phyloP scores from a whole-genome alignment of 805 yeast genomes.

The Debaryomyces maramus region DNA sequence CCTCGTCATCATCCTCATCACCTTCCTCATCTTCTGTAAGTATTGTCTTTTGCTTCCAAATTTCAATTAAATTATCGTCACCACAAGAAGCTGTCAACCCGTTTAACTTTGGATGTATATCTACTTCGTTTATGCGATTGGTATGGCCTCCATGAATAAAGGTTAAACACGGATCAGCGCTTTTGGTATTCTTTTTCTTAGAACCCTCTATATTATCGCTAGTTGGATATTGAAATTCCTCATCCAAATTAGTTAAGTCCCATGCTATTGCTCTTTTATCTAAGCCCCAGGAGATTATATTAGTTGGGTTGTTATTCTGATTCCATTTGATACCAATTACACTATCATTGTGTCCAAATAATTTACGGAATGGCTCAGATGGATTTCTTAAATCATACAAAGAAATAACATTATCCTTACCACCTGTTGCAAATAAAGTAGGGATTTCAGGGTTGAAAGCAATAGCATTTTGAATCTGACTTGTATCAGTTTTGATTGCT shows the following conservation, averaged over 20 bases:
- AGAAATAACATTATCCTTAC: slow-evolving; percentile 70
- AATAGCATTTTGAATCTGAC: slow-evolving; percentile 65
- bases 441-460: slow-evolving; percentile 59
- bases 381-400: slow-evolving; percentile 75
- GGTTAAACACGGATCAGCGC: slow-evolving; percentile 69
- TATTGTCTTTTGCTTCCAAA: slow-evolving; percentile 68
- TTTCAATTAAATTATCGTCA: slow-evolving; percentile 72
- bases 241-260: slow-evolving; percentile 64
- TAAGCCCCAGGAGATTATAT: slow-evolving; percentile 56
- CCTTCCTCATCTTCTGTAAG: slow-evolving; percentile 38
- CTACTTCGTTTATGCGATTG: slow-evolving; percentile 62
- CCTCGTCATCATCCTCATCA: slow-evolving; percentile 25
- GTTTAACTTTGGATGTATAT: slow-evolving; percentile 61
- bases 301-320: slow-evolving; percentile 46
- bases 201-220: slow-evolving; percentile 43
- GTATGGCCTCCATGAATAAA: slow-evolving; percentile 91
- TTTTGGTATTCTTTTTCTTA: slow-evolving; percentile 49
- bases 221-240: slow-evolving; percentile 46
- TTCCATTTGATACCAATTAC: slow-evolving; percentile 50
- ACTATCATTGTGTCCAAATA: slow-evolving; percentile 62
- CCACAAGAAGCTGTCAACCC: slow-evolving; percentile 67
- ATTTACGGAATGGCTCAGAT: slow-evolving; percentile 55
- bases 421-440: slow-evolving; percentile 69
- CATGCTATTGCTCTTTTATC: slow-evolving; percentile 75
- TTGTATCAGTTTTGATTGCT: slow-evolving; percentile 44